Evolutionary conservation across 169 alveolate species (phyloP).

Genomic region (Plasmodium sp.): DNA sequence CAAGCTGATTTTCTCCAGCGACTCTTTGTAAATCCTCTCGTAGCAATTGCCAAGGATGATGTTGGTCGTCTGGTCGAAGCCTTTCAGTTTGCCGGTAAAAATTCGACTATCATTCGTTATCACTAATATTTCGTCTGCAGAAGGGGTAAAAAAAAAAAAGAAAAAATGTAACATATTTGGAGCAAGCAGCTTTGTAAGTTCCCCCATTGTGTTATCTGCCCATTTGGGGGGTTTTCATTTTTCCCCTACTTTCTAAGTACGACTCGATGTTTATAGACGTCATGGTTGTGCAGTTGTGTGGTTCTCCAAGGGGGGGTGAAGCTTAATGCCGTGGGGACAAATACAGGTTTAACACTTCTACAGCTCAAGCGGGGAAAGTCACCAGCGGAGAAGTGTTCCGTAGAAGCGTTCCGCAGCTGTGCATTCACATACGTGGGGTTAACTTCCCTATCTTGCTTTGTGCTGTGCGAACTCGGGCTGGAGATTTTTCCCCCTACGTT

Average conservation of each 20-base stretch:
- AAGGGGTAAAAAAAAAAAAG: neutral
- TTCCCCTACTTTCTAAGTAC: constrained; percentile 46
- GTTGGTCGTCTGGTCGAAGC: constrained; percentile 92
- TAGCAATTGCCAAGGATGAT: constrained; percentile 87
- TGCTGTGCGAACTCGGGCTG: neutral
- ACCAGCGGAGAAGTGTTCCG: neutral
- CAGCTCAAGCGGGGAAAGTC: neutral
- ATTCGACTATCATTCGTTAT: constrained; percentile 91
- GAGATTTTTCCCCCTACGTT: neutral
- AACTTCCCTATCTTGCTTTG: neutral
- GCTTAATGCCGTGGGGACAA: neutral
- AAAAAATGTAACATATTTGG: neutral
- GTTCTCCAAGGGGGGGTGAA: neutral
- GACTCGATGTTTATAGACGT: constrained; percentile 65
- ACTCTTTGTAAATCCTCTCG: constrained; percentile 89
- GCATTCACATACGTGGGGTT: neutral
- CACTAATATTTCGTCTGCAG: constrained; percentile 87
- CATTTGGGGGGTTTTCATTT: neutral
- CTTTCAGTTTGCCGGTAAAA: constrained; percentile 90
- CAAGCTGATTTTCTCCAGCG: constrained; percentile 87
- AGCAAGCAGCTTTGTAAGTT: neutral
- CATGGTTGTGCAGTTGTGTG: constrained; percentile 1
- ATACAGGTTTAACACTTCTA: neutral
- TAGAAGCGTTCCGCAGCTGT: neutral
- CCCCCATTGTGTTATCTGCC: neutral